Conservation (phyloP, 2,329 filamentous ascomycete genomes). For the Calonectria crousiana region DNA sequence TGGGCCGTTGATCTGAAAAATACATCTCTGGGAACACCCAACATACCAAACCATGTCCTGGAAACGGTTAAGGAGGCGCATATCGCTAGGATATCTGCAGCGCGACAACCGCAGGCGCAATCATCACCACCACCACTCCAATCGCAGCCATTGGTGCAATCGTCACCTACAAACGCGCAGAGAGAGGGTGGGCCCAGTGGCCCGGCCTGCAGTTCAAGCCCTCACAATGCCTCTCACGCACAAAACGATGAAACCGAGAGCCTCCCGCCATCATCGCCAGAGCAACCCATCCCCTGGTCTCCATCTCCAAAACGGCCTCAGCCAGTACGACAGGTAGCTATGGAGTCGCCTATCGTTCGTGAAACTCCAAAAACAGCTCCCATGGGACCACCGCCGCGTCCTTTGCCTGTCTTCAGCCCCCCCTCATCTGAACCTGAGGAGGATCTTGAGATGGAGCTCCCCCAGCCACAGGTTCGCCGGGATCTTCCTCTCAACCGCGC, state of each 20-base stretch:
- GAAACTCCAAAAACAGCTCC: conserved; percentile 41
- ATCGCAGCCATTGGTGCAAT: conserved; percentile 20
- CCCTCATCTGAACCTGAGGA: conserved; percentile 46
- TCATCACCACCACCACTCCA: conserved; percentile 5
- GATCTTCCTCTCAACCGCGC: conserved; percentile 42
- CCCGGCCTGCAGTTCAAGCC: not conserved
- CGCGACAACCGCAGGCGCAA: not conserved
- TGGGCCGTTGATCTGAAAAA: conserved; percentile 50
- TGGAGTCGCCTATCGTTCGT: conserved; percentile 37
- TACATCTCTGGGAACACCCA: conserved; percentile 40
- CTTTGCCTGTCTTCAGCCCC: conserved; percentile 22
- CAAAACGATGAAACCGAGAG: not conserved
- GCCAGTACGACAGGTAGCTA: conserved; percentile 13
- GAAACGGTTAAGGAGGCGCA: conserved; percentile 46
- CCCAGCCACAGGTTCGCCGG: conserved; percentile 40
- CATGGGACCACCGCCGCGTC: conserved; percentile 25
- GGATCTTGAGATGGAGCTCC: conserved; percentile 52
- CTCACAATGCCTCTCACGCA: not conserved
- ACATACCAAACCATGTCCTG: conserved; percentile 53
- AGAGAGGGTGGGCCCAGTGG: not conserved
- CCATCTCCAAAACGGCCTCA: conserved; percentile 27
- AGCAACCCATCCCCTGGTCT: conserved; percentile 4
- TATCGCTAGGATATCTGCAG: conserved; percentile 12
- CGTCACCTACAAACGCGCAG: conserved; percentile 10
- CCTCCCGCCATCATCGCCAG: conserved; percentile 10